phyloP scores from a whole-genome alignment of 225 moss, liverwort and hornwort genomes.

The Marchantia paleacea region DNA sequence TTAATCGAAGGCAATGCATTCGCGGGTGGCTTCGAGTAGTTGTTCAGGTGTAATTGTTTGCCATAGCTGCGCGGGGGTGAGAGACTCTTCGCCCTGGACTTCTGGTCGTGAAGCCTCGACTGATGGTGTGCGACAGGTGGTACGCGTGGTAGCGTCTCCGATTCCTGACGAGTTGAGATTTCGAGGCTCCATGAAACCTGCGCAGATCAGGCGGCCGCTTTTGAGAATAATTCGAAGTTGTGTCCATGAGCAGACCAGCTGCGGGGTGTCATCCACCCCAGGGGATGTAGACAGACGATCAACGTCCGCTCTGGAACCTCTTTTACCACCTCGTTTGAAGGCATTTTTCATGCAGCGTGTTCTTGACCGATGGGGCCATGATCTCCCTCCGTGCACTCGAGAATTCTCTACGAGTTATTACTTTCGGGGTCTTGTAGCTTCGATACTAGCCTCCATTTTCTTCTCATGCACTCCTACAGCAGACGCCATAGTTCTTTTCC shows the following conservation, averaged over 20 bases:
- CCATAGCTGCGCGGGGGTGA: neutral
- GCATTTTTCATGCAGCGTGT: neutral
- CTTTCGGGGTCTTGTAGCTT: neutral
- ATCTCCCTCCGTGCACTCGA: neutral
- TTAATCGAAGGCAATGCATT: neutral
- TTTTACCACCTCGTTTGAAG: neutral
- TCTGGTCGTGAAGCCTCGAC: neutral
- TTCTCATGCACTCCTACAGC: constrained; percentile 2
- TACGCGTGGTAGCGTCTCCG: neutral
- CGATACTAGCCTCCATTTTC: neutral
- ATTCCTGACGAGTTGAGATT: neutral
- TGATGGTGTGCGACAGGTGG: neutral
- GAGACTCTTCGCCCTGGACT: neutral
- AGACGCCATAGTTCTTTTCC: neutral
- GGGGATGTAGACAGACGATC: neutral
- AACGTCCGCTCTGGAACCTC: no score
- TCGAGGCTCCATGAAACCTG: neutral
- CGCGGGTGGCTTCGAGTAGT: constrained; percentile 5
- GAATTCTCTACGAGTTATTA: neutral
- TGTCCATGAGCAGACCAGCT: no score
- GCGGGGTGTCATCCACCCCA: no score
- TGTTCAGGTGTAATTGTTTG: neutral
- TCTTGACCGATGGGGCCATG: neutral
- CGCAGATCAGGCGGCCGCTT: neutral
- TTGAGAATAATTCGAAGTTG: no score